phyloP scores from a whole-genome alignment of 2,329 filamentous ascomycete species.

The Aureobasidium sp. region DNA sequence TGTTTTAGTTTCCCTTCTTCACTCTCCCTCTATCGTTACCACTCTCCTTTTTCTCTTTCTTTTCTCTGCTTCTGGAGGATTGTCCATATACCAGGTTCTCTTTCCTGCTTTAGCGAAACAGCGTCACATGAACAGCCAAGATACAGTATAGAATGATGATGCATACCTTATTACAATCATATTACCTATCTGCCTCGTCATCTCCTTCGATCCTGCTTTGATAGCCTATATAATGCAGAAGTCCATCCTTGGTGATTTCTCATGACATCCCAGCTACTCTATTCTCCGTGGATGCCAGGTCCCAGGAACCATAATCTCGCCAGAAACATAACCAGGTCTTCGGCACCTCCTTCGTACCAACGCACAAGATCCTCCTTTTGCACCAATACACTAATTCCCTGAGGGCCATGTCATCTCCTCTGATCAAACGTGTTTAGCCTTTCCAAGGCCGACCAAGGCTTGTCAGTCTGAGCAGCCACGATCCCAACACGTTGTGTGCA shows the following conservation, averaged over 20 bases:
- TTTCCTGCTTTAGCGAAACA: not conserved
- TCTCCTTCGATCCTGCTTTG: no score
- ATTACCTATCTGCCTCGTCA: no score
- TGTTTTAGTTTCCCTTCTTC: not conserved
- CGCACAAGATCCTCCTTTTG: no score
- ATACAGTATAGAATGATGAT: no score
- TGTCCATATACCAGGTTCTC: not conserved
- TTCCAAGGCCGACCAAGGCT: not conserved
- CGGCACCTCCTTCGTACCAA: not conserved
- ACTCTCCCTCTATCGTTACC: not conserved
- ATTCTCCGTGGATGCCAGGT: not conserved
- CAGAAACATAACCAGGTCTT: not conserved
- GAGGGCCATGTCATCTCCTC: not conserved
- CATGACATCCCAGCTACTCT: not conserved
- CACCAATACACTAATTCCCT: not conserved
- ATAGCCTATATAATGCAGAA: no score
- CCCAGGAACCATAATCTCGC: no score
- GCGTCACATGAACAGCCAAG: no score
- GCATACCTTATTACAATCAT: no score
- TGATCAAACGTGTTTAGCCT: not conserved
- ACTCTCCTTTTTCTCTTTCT: not conserved
- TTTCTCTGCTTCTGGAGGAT: not conserved
- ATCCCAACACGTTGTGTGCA: not conserved
- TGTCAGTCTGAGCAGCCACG: not conserved
- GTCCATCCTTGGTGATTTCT: no score